A percentile compares a stretch with the other conserved stretches of the same genome.
These are phyloP conservation scores for Spinacia oleracea DNA, from an alignment of 179 eudicot species.

Conservation along the genomic window DNA sequence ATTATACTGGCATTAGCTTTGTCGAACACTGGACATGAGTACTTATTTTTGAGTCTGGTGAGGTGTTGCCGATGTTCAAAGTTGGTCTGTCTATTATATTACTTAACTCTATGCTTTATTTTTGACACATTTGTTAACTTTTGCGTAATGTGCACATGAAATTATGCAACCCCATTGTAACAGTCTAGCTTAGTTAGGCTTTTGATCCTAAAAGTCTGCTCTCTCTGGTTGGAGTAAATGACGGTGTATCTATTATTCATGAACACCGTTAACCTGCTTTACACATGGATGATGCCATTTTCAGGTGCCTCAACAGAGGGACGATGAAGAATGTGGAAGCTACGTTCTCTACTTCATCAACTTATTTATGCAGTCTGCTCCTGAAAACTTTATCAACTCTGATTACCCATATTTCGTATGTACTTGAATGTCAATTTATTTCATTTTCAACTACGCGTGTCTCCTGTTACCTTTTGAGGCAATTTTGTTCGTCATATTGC, in stretches of 20 bases:
- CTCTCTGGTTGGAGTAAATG: neutral
- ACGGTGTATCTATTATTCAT: too few species aligned
- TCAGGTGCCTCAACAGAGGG: conserved; percentile 38
- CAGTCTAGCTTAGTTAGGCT: neutral
- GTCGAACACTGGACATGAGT: too few species aligned
- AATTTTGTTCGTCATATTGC: neutral
- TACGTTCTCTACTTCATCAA: conserved; percentile 36
- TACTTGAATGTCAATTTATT: neutral
- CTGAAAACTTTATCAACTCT: conserved; percentile 19
- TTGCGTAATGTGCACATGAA: neutral
- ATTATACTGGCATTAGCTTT: too few species aligned
- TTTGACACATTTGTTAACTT: neutral
- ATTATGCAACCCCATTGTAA: neutral
- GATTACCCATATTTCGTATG: conserved; percentile 32
- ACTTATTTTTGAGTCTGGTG: too few species aligned
- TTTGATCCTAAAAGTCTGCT: neutral
- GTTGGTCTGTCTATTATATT: too few species aligned
- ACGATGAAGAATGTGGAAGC: conserved; percentile 32
- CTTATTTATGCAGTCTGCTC: conserved; percentile 33
- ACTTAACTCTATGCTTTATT: too few species aligned
- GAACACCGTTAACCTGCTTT: neutral
- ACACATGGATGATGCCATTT: conserved; percentile 9
- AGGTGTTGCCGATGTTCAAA: too few species aligned
- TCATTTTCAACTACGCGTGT: neutral
- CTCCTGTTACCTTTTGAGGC: neutral